These are phyloP conservation scores for Shiraia bambusicola DNA, from an alignment of 2,329 filamentous ascomycete species.

Conservation along the genomic window DNA sequence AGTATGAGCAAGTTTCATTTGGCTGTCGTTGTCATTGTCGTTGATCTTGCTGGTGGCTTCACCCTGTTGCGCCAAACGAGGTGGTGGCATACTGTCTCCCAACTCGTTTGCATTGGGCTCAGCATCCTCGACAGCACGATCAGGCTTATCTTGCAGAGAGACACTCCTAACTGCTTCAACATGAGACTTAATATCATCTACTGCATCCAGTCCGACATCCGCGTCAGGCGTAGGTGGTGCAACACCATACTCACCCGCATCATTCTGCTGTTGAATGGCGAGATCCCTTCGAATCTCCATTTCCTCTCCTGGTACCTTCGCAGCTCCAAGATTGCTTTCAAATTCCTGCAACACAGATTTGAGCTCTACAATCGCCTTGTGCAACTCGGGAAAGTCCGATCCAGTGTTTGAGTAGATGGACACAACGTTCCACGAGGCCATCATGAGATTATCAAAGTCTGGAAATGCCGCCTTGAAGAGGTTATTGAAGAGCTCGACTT, in stretches of 20 bases:
- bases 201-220: not conserved
- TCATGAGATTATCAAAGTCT: conserved; percentile 34
- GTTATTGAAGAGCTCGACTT: conserved; percentile 32
- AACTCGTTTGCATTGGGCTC: too few relatives aligned
- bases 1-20: not conserved
- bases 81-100: not conserved
- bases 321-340: conserved; percentile 13
- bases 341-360: conserved; percentile 31
- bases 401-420: conserved; percentile 29
- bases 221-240: not conserved
- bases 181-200: too few relatives aligned
- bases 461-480: conserved; percentile 30
- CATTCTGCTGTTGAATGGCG: not conserved
- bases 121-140: too few relatives aligned
- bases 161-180: too few relatives aligned
- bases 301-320: conserved; percentile 2
- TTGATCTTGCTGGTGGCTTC: not conserved
- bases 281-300: conserved; percentile 4
- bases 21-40: not conserved
- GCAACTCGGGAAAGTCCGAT: conserved; percentile 29
- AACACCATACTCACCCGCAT: too few relatives aligned
- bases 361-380: conserved; percentile 27
- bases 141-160: too few relatives aligned
- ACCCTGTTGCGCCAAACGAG: not conserved
- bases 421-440: conserved; percentile 36